A percentile compares a stretch with the other conserved stretches of the same genome.
Conservation (phyloP, 805 yeast species). For the Wickerhamiella bombiphila region DNA sequence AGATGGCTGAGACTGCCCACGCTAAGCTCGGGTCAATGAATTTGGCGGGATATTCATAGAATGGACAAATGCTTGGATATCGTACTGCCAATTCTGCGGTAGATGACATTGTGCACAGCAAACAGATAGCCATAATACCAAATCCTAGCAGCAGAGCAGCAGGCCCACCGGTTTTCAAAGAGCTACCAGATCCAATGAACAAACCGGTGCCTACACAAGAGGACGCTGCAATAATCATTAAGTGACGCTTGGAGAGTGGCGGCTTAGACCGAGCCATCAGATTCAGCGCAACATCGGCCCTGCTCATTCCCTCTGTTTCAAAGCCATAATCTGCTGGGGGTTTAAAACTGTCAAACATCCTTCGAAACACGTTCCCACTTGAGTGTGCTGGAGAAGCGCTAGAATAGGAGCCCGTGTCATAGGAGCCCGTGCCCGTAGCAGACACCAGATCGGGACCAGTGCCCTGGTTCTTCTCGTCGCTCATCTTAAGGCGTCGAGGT, state of each 20-base stretch:
- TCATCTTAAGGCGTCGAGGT: no score
- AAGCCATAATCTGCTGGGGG: conserved; percentile 13
- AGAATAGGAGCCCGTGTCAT: no score
- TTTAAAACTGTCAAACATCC: conserved; percentile 24
- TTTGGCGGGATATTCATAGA: conserved; percentile 40
- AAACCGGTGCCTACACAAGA: conserved; percentile 71
- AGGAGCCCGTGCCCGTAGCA: no score
- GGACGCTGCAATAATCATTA: conserved; percentile 65
- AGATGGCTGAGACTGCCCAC: conserved; percentile 56
- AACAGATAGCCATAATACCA: conserved; percentile 43
- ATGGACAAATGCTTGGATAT: conserved; percentile 41
- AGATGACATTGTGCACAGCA: conserved; percentile 44
- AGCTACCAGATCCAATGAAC: conserved; percentile 49
- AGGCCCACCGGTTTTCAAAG: conserved; percentile 48
- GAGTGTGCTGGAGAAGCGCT: no score
- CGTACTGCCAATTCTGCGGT: conserved; percentile 56
- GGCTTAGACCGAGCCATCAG: conserved; percentile 30
- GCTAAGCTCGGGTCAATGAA: conserved; percentile 49
- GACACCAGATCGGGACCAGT: no score
- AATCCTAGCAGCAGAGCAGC: conserved; percentile 46
- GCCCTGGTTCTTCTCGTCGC: no score
- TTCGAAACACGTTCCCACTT: no score
- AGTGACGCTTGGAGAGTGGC: conserved; percentile 30
- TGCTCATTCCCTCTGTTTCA: conserved; percentile 11
- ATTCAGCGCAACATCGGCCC: conserved; percentile 16